Percentiles rank a stretch among this genome's conserved stretches.
phyloP scores from a whole-genome alignment of 169 alveolate species.

The Amoebophrya sp. region DNA sequence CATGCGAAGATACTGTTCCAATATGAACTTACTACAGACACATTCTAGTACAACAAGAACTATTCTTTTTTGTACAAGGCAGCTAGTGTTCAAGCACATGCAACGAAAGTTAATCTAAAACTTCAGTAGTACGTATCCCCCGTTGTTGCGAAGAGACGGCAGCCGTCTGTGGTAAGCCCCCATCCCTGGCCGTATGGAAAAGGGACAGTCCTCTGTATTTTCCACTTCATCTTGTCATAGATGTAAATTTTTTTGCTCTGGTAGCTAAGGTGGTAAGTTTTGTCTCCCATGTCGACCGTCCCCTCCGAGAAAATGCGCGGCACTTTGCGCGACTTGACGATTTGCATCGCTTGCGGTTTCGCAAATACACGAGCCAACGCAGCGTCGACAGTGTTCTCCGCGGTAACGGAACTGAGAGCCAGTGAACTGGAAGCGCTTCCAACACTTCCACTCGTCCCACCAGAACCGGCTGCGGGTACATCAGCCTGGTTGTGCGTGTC shows the following conservation, averaged over 20 bases:
- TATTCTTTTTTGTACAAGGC: no score
- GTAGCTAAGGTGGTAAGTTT: background rate
- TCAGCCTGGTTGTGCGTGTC: background rate
- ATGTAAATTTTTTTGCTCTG: background rate
- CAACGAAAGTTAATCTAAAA: no score
- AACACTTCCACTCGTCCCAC: no score
- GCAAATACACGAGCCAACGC: no score
- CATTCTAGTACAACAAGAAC: no score
- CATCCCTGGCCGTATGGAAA: background rate
- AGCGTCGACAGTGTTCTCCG: no score
- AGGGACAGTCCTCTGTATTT: background rate
- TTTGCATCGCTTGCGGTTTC: background rate
- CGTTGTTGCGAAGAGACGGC: background rate
- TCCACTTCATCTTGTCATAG: background rate
- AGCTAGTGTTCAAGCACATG: no score
- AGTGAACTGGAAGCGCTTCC: no score
- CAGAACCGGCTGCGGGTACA: no score
- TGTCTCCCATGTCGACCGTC: background rate
- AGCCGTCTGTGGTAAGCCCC: constrained; percentile 11
- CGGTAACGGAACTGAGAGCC: no score
- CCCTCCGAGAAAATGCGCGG: background rate
- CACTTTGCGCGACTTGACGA: background rate
- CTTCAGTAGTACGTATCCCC: background rate
- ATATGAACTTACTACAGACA: no score
- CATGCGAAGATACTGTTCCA: no score